Base-by-base conservation (phyloP, 495 filamentous ascomycete species). In the Apodospora peruviana region DNA sequence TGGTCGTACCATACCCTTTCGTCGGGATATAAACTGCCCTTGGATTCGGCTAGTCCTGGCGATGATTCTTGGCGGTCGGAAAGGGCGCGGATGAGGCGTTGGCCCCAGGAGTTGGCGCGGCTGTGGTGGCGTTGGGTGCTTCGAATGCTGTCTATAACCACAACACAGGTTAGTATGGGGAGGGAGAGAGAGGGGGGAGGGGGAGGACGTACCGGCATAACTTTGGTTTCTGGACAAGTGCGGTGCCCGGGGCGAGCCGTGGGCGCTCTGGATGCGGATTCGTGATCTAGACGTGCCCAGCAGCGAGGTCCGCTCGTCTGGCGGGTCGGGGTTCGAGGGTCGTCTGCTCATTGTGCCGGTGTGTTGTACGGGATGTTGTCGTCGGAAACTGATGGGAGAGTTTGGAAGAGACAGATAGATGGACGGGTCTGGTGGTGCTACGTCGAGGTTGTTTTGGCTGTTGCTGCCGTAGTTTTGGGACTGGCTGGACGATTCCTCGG, bases 1-100 rank as follows among this genome's bases (percentile, higher is more conserved):
- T 98, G 93, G 71, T 98, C 91, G 67, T 98, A 98, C 93, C 93
- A 98, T 11, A 93, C 87, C 16, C 93, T 81, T 43, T 98, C 90
- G 59, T 98, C 89, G 22, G 80, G 65, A 45, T 77, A 81, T 12
- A 82, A 60, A 17, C 74, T 78, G 53, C 75, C 67, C 49, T 85
- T 86, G 9, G 76, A 80, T 34, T 83, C 81, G 18, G 74, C 53
- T 46, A 82, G 68, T n/a, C n/a, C n/a, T n/a, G n/a, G n/a, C 36
- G 68, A 74, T 16, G 58, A 54, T 59, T 71, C 73, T 57, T 55
- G 55, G 42, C 70, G 57, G 68, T 79, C 71, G 17, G 64, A 65
- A 41, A 72, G 49, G 59, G 66, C 75, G 48, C 64, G 75, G 51
- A 65, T 77, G 45, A 87, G 64, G 4, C 78, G 76, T 16, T 67